Evolutionary conservation across 2,329 filamentous ascomycete species (phyloP), one percentile per base, ranked within the genome.

Genomic region (Aspergillus persii): DNA sequence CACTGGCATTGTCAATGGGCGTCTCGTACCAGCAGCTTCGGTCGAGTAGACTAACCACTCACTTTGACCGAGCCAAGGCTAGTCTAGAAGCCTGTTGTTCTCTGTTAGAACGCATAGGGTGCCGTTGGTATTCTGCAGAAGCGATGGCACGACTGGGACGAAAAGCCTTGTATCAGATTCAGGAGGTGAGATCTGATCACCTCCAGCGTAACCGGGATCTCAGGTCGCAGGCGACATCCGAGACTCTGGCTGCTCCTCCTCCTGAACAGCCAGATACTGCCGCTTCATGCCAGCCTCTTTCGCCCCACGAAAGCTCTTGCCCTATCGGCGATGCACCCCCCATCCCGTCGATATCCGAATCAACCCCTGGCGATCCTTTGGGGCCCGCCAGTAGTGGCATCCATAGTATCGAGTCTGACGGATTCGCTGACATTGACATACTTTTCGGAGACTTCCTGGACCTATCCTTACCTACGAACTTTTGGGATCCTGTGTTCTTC

Each of bases 1-100:
- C 83, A 3, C 76, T 85, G 18, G 79, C 82, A 1, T 74, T 86
- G 5, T 82, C 83, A 3, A 76, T 85, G 60, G 81, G 81, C 2
- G 83, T 85, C 1, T 81, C 83, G 2, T 86, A 86, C 64, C 81
- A 83, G 15, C 81, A 84, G 57, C 79, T 84, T 49, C 82, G 84
- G 27, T 80, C 80, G 53, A 80, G 80, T 58, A 80, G 77, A 53
- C 71, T 83, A 8, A 79, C 73, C 54, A 75, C 71, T 9, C 71
- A 76, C 54, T 66, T 69, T 41, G 68, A 75, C 44, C 71, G 71
- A 46, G 71, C 74, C n/a, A 74, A 71, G 53, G 63, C 67, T 39
- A 72, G 72, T 18, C 61, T 78, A n/a, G 70, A 72, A 52, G 69
- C 70, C 18, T 73, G 74, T 33, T 76, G 74, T 59, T 64, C 65